Percentiles rank a stretch among this genome's conserved stretches.
These are phyloP conservation scores for Fusarium sp. DNA, from an alignment of 2,329 filamentous ascomycete species.

Conservation along the genomic window DNA sequence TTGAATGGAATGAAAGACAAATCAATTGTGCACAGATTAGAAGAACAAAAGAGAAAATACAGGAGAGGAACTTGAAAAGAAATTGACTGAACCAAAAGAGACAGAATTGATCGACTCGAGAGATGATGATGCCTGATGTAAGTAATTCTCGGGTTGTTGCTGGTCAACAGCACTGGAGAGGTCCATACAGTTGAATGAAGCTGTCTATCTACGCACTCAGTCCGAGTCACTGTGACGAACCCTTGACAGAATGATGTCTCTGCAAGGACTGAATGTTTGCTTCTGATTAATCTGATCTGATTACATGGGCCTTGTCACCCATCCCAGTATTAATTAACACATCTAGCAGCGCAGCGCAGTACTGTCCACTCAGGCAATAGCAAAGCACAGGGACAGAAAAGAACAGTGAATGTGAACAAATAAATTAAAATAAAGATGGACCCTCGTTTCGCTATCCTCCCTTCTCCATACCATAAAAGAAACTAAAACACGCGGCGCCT, in stretches of 20 bases:
- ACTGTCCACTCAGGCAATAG: background rate
- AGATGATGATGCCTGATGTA: conserved; percentile 34
- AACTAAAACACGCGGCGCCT: conserved; percentile 40
- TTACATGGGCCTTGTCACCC: background rate
- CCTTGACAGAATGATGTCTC: conserved; percentile 5
- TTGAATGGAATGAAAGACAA: conserved; percentile 39
- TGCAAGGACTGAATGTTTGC: background rate
- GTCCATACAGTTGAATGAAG: conserved; percentile 14
- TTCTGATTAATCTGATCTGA: conserved; percentile 17
- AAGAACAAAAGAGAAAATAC: conserved; percentile 11
- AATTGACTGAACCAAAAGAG: conserved; percentile 29
- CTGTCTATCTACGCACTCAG: conserved; percentile 4
- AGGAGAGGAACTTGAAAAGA: conserved; percentile 29
- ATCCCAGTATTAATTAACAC: too few relatives aligned
- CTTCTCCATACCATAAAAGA: conserved; percentile 7
- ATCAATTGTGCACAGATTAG: conserved; percentile 27
- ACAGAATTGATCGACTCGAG: conserved; percentile 34
- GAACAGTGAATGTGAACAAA: background rate
- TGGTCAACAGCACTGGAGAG: conserved; percentile 29
- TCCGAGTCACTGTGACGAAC: conserved; percentile 34
- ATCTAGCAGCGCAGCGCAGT: too few relatives aligned
- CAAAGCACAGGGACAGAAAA: background rate
- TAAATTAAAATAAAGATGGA: conserved; percentile 25
- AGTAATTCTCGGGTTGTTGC: conserved; percentile 37
- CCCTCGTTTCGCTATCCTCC: conserved; percentile 19